These are phyloP conservation scores for Graphiopsis chlorocephala DNA, from an alignment of 2,329 filamentous ascomycete genomes.

Conservation along the genomic window DNA sequence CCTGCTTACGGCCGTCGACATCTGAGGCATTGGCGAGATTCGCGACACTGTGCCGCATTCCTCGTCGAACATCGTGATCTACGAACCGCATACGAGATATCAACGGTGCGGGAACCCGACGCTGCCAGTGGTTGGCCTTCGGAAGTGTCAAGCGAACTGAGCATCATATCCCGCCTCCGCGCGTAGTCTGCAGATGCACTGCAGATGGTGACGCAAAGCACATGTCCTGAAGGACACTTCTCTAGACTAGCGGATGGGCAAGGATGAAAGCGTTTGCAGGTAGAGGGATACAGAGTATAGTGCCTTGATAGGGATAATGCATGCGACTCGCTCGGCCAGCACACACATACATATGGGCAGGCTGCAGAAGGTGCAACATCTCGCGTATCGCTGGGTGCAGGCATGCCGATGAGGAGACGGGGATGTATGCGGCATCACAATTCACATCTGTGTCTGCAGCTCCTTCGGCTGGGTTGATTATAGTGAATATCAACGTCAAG, in stretches of 20 bases:
- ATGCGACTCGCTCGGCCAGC: background rate
- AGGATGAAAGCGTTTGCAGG: background rate
- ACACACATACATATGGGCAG: background rate
- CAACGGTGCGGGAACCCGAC: background rate
- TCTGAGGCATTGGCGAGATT: background rate
- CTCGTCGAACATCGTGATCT: background rate
- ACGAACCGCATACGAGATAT: background rate
- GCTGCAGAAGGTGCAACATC: conserved; percentile 2
- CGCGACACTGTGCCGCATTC: background rate
- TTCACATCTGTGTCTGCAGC: background rate
- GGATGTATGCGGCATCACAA: background rate
- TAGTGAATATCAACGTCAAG: background rate
- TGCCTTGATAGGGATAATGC: background rate
- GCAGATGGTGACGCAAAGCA: conserved; percentile 4
- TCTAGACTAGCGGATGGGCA: background rate
- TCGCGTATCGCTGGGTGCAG: conserved; percentile 7
- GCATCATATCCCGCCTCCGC: background rate
- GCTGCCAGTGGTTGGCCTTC: background rate
- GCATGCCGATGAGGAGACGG: background rate
- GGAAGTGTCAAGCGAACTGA: background rate
- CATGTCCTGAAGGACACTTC: background rate
- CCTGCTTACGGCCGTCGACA: background rate
- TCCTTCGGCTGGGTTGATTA: background rate
- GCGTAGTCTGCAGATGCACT: background rate
- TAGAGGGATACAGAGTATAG: background rate